Evolutionary conservation across 768 basidiomycete species (phyloP), one percentile per base, ranked within the genome.

Genomic region (Galerina sulciceps): DNA sequence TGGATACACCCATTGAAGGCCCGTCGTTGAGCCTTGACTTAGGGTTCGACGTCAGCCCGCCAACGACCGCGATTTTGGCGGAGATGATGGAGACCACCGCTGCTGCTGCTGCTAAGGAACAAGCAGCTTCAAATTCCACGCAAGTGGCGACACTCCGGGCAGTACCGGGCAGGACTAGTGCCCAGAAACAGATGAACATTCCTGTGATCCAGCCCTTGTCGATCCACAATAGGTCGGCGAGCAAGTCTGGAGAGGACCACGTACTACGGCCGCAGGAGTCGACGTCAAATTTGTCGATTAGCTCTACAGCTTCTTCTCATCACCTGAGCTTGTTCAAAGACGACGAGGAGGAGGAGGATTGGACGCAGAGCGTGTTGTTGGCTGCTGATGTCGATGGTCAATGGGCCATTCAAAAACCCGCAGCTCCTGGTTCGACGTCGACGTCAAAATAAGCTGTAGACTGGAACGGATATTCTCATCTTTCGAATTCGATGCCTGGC

Each of bases 331-430:
- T 83, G 46, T 68, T 80, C 38, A 75, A 78, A 52, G 77, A 82
- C 58, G 81, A 81, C 20, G 74, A 75, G 41, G 79, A 76, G 37
- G 72, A 75, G 58, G 87, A 85, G 48, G 84, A 90, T 67, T 93
- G 91, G 91, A 87, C 88, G 45, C 77, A 80, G 66, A 89, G 86
- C 63, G 90, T 93, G 48, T 69, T 93, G 57, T 71, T 85, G 71
- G 89, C 88, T n/a, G 89, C 88, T 56, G 85, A 87, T 66, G 67
- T 76, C 49, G 78, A 64, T 50, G 57, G 57, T 14, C 38, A 55
- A 13, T 64, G 59, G 63, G 36, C 49, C 35, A 40, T 51, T 14
- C 49, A 51, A 38, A 23, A 23, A 40, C 17, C 44, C 38, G 34
- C 51, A 20, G 52, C 55, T 41, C 48, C 26, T 46, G 37, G 49